Percentiles rank a stretch among this genome's conserved stretches.
Evolutionary conservation across 2,329 filamentous ascomycete species (phyloP).

Genomic region (Raffaelea ambrosiae): DNA sequence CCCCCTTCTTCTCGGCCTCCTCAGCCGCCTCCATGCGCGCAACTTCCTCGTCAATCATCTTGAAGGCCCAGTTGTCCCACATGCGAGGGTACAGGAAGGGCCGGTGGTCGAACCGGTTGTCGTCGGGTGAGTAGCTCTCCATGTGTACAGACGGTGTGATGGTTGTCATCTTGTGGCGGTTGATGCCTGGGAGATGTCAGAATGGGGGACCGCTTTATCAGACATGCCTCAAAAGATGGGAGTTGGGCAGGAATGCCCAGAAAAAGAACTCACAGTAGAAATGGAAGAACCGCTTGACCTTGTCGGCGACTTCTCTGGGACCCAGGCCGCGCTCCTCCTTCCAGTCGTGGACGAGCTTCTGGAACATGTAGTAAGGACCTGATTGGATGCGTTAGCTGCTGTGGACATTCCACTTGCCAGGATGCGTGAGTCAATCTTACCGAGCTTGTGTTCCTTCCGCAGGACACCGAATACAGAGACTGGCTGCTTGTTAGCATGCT

Average conservation of each 20-base stretch:
- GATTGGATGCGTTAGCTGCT: background rate
- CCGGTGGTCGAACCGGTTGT: slow-evolving; percentile 31
- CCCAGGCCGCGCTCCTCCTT: slow-evolving; percentile 23
- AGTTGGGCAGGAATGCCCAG: background rate
- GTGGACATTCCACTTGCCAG: background rate
- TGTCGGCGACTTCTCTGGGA: slow-evolving; percentile 36
- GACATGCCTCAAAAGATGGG: background rate
- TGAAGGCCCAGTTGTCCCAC: slow-evolving; percentile 23
- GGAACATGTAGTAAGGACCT: slow-evolving; percentile 35
- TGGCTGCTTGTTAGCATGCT: slow-evolving; percentile 2
- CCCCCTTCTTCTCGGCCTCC: background rate
- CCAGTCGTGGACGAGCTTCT: slow-evolving; percentile 37
- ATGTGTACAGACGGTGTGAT: slow-evolving; percentile 49
- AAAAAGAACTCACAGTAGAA: slow-evolving; percentile 32
- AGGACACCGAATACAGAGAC: slow-evolving; percentile 23
- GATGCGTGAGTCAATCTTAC: slow-evolving; percentile 12
- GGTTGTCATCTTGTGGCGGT: slow-evolving; percentile 58
- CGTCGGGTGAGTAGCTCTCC: slow-evolving; percentile 28
- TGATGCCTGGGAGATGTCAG: too few relatives aligned
- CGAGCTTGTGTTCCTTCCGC: slow-evolving; percentile 37
- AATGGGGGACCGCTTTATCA: background rate
- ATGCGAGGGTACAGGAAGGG: slow-evolving; percentile 28
- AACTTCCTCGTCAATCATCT: slow-evolving; percentile 22
- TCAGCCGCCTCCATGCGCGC: slow-evolving; percentile 18
- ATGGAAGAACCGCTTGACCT: slow-evolving; percentile 35